These are phyloP conservation scores for Dioscorea cayenensis DNA, from an alignment of 116 monocot species.

Conservation along the genomic window DNA sequence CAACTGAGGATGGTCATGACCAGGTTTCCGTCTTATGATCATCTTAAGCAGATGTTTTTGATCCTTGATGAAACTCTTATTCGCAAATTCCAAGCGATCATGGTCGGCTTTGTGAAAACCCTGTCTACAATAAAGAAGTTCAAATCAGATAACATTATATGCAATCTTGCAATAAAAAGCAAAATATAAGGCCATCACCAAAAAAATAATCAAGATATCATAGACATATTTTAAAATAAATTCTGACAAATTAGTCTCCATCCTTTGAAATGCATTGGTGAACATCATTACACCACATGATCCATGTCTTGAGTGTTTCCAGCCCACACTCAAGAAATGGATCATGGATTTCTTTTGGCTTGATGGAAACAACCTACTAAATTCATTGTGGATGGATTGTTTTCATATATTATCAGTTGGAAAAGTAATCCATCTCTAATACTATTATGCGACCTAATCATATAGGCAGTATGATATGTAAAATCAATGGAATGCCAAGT, in stretches of 20 bases:
- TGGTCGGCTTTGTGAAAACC: slow-evolving; percentile 47
- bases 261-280: too few relatives aligned
- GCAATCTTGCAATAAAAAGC: background rate
- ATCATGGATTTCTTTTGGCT: background rate
- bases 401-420: background rate
- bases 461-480: background rate
- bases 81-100: slow-evolving; percentile 57
- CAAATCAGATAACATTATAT: background rate
- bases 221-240: too few relatives aligned
- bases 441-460: background rate
- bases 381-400: background rate
- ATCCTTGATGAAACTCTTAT: slow-evolving; percentile 41
- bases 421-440: background rate
- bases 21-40: slow-evolving; percentile 32
- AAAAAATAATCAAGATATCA: too few relatives aligned
- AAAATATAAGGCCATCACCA: background rate
- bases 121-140: slow-evolving; percentile 11
- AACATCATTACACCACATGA: too few relatives aligned
- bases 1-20: slow-evolving; percentile 15
- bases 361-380: background rate
- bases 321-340: too few relatives aligned
- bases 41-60: slow-evolving; percentile 45
- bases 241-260: too few relatives aligned
- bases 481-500: background rate
- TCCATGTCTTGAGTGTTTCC: too few relatives aligned